Evolutionary conservation across 495 filamentous ascomycete genomes (phyloP).

Genomic region (Hypoxylon lienhwacheense): DNA sequence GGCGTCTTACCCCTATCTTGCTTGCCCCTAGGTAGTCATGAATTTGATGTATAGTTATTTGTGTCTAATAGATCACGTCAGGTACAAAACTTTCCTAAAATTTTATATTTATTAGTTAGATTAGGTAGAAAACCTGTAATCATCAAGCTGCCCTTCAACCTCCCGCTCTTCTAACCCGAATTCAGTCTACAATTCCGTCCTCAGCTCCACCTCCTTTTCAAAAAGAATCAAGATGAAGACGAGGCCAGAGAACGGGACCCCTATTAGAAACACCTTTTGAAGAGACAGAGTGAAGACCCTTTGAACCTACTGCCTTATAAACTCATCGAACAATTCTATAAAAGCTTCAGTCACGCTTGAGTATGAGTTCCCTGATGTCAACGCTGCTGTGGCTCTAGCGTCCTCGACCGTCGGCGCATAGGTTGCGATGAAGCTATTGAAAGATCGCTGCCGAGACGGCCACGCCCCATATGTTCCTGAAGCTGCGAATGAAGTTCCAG

Average conservation of each 20-base stretch:
- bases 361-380: conserved; percentile 36
- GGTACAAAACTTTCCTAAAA: too few species aligned
- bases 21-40: too few species aligned
- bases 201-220: conserved; percentile 34
- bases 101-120: background rate
- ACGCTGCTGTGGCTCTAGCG: conserved; percentile 13
- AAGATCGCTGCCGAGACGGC: conserved; percentile 55
- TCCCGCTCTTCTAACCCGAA: conserved; percentile 37
- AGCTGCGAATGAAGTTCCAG: conserved; percentile 51
- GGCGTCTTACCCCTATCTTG: too few species aligned
- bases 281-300: conserved; percentile 31
- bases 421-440: conserved; percentile 43
- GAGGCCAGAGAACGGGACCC: conserved; percentile 35
- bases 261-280: conserved; percentile 37
- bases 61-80: too few species aligned
- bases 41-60: too few species aligned
- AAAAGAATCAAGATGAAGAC: conserved; percentile 33
- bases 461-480: conserved; percentile 56
- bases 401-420: conserved; percentile 33
- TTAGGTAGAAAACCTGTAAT: too few species aligned
- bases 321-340: conserved; percentile 26
- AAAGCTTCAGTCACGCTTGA: conserved; percentile 34
- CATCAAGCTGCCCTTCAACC: background rate
- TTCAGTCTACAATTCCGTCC: conserved; percentile 37
- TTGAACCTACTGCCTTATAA: conserved; percentile 29